Evolutionary conservation across 257 asterid species (phyloP).

Genomic region (Solanum virginianum): DNA sequence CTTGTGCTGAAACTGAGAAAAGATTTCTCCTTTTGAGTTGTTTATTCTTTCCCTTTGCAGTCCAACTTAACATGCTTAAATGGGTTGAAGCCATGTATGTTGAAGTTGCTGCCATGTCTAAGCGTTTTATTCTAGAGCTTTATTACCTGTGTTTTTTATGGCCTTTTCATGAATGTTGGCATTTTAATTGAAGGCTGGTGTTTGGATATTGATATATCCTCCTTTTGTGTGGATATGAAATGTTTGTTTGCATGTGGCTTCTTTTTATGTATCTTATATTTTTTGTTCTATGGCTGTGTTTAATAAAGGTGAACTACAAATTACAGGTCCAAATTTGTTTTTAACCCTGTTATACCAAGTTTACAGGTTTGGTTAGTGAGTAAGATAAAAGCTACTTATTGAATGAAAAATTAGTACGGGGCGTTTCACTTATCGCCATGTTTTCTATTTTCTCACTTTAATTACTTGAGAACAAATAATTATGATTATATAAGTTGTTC

Average conservation of each 20-base stretch:
- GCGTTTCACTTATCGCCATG: neutral
- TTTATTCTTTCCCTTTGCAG: conserved; percentile 7
- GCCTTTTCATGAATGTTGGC: neutral
- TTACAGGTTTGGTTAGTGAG: neutral
- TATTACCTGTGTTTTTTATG: neutral
- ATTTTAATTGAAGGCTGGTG: neutral
- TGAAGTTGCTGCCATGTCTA: conserved; percentile 57
- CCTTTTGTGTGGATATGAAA: neutral
- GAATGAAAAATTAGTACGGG: neutral
- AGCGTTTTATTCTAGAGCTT: neutral
- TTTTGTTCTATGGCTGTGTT: neutral
- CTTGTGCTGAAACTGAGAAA: conserved; percentile 38
- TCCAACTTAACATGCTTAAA: conserved; percentile 43
- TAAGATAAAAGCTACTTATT: neutral
- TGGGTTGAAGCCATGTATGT: conserved; percentile 38
- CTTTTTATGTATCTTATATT: neutral
- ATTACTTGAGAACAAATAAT: too few relatives aligned
- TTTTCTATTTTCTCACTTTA: too few relatives aligned
- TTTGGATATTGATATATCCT: neutral
- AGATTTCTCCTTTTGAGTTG: conserved; percentile 11
- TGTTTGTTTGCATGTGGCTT: neutral
- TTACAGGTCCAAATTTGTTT: neutral
- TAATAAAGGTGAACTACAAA: neutral
- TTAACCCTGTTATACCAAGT: neutral
- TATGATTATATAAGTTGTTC: too few relatives aligned